phyloP scores from a whole-genome alignment of 371 early-diverging fungal genomes.

The Thermomucor indicae-seudaticae region DNA sequence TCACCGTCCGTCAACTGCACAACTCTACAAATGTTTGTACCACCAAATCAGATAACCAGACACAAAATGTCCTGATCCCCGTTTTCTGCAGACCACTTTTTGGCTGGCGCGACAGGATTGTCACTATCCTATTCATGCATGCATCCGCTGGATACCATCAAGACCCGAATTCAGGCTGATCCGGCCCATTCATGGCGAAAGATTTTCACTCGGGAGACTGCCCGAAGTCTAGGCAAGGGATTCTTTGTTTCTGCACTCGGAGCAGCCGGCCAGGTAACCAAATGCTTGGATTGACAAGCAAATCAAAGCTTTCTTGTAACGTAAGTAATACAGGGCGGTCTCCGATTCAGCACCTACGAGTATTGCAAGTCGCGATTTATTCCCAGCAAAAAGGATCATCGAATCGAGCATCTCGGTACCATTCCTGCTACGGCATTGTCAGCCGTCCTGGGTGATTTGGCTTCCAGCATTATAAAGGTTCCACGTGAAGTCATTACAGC shows the following conservation, averaged over 20 bases:
- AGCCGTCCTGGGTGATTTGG: slow-evolving; percentile 74
- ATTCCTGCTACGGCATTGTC: slow-evolving; percentile 69
- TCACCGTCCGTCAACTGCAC: too few species aligned
- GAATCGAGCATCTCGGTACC: slow-evolving; percentile 16
- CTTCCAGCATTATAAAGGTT: slow-evolving; percentile 77
- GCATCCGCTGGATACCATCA: slow-evolving; percentile 73
- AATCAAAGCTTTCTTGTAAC: neutral
- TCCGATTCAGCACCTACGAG: slow-evolving; percentile 76
- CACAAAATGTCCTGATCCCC: neutral
- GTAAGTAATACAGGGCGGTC: slow-evolving; percentile 52
- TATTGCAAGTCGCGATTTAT: slow-evolving; percentile 62
- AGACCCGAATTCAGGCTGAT: slow-evolving; percentile 65
- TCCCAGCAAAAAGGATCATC: slow-evolving; percentile 25
- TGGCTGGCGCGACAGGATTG: slow-evolving; percentile 65
- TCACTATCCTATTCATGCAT: slow-evolving; percentile 66
- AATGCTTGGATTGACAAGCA: neutral
- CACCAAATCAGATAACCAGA: neutral
- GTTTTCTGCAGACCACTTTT: slow-evolving; percentile 51
- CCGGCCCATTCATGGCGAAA: slow-evolving; percentile 31
- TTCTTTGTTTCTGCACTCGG: slow-evolving; percentile 67
- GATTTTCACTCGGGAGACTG: slow-evolving; percentile 49
- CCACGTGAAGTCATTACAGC: slow-evolving; percentile 85
- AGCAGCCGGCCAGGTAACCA: slow-evolving; percentile 63
- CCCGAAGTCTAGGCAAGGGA: slow-evolving; percentile 59
- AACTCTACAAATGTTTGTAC: slow-evolving; percentile 11